A percentile compares a stretch with the other conserved stretches of the same genome.
These are phyloP conservation scores for Danielozyma ontarioensis DNA, from an alignment of 805 yeast genomes.

Conservation along the genomic window DNA sequence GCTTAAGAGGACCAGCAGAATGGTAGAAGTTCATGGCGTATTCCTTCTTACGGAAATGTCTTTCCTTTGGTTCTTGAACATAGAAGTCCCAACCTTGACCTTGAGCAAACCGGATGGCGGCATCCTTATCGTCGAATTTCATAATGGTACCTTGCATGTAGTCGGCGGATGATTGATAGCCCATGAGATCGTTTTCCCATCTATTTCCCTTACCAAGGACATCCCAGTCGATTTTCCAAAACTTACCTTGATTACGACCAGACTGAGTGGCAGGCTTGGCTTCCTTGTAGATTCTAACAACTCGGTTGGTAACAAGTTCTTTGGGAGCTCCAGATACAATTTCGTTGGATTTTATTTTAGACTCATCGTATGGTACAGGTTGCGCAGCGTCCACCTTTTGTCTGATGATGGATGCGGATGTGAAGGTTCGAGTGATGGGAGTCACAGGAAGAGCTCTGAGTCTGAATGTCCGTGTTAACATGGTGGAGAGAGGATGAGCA, in stretches of 20 bases:
- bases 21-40: constrained; percentile 70
- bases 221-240: constrained; percentile 85
- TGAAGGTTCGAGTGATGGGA: no score
- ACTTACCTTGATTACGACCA: constrained; percentile 47
- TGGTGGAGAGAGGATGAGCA: no score
- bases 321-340: constrained; percentile 72
- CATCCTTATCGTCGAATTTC: constrained; percentile 69
- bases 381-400: no score
- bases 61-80: constrained; percentile 74
- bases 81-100: constrained; percentile 85
- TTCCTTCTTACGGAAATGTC: constrained; percentile 69
- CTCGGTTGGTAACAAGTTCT: constrained; percentile 55
- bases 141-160: constrained; percentile 76
- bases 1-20: constrained; percentile 66
- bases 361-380: background rate
- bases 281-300: constrained; percentile 73
- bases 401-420: background rate
- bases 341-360: constrained; percentile 41
- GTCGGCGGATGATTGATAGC: constrained; percentile 76
- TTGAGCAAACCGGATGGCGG: constrained; percentile 73
- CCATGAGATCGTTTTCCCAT: constrained; percentile 88
- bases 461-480: no score
- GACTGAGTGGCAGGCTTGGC: constrained; percentile 80
- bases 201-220: constrained; percentile 68
- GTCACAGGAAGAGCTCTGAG: no score